Base-by-base conservation (phyloP, 805 yeast species). In the Saturnispora dispora region DNA sequence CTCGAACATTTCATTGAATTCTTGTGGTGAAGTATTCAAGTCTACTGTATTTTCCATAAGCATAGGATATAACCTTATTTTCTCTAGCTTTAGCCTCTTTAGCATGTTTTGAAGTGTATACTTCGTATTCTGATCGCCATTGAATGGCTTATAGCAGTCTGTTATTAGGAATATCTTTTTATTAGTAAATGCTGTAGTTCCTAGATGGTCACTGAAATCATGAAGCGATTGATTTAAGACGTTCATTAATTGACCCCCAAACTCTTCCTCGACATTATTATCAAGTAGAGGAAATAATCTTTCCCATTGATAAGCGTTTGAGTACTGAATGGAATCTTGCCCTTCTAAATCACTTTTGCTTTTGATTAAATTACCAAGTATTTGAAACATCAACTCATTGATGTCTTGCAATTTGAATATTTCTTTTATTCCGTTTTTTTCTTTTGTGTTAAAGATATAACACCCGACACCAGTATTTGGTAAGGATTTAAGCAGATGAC, bases 391-490 rank as follows among this genome's bases (percentile, higher is more conserved):
- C 40, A 69, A 66, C 25, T 75, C 72, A 63, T 79, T 81, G 36
- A 86, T 65, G 56, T 78, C 82, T 48, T 70, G 69, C 36, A 85
- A 65, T 2, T 75, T 69, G 55, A 85, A 73, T 13, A 85, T 58
- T 51, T 71, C 71, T 52, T 70, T 65, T 3, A 85, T 68, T 0
- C 83, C 81, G 22, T 51, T 37, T 18, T 66, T 50, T 50, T 69
- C 40, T 48, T 55, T 59, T 64, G 77, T 76, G 60, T 77, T 79
- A 66, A 77, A 79, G 15, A 85, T 61, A 59, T 82, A 78, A 45
- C 89, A 77, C 0, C 96, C 97, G 25, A 88, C 70, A 0, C 88
- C 90, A 1, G 91, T 83, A 44, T 73, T 71, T 1, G 89, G 87
- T 37, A 78, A 66, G 0, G 83, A 73, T 33, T 85, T 79, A 2